phyloP scores from a whole-genome alignment of 768 basidiomycete species.

The Rhodosporidiobolus odoratus region DNA sequence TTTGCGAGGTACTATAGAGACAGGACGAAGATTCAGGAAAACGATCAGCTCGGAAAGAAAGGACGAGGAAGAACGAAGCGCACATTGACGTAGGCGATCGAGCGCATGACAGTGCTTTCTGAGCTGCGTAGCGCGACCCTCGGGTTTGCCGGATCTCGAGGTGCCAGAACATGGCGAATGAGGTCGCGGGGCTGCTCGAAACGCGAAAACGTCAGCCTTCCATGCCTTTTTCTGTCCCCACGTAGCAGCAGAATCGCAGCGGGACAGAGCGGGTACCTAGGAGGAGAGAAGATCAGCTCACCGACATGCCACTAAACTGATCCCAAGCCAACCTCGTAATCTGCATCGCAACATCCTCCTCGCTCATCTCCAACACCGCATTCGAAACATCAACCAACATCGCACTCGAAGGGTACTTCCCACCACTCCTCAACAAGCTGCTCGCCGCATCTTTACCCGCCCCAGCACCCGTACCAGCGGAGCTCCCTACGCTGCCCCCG shows the following conservation, averaged over 20 bases:
- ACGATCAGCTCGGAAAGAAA: no score
- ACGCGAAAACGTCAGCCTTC: not conserved
- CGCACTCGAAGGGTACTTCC: not conserved
- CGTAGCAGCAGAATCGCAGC: no score
- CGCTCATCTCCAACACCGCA: slow-evolving; percentile 30
- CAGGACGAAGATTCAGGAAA: not conserved
- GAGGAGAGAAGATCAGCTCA: not conserved
- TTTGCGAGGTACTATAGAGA: slow-evolving; percentile 17
- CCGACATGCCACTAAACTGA: slow-evolving; percentile 37
- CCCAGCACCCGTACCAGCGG: no score
- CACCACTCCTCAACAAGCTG: not conserved
- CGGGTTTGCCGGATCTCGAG: slow-evolving; percentile 39
- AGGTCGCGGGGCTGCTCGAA: slow-evolving; percentile 41
- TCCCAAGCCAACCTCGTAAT: slow-evolving; percentile 42
- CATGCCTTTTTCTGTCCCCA: not conserved
- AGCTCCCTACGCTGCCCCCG: no score
- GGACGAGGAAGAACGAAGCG: not conserved
- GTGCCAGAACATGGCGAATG: slow-evolving; percentile 41
- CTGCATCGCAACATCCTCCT: slow-evolving; percentile 36
- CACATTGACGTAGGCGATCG: slow-evolving; percentile 41
- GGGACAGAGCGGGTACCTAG: not conserved
- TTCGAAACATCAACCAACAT: slow-evolving; percentile 34
- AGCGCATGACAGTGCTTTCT: slow-evolving; percentile 32
- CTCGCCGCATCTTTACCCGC: not conserved
- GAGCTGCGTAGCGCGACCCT: slow-evolving; percentile 21